These are phyloP conservation scores for Colletotrichum brevisporum DNA, from an alignment of 2,329 filamentous ascomycete genomes.

Conservation along the genomic window DNA sequence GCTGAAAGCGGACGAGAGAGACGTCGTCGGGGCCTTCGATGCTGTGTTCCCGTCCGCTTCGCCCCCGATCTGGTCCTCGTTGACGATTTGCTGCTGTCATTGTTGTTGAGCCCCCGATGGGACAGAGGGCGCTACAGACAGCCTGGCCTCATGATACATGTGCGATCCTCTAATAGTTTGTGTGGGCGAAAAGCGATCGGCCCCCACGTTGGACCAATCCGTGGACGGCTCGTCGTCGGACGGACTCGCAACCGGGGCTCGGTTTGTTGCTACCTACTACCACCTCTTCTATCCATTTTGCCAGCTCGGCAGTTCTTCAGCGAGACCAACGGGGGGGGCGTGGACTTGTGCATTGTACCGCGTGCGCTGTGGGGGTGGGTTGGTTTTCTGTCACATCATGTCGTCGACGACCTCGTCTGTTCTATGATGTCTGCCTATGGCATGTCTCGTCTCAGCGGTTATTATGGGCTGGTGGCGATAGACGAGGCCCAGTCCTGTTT, in stretches of 20 bases:
- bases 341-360: not conserved
- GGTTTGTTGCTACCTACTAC: conserved; percentile 2
- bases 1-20: too few species aligned
- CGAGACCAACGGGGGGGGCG: not conserved
- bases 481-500: not conserved
- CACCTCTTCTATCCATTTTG: too few species aligned
- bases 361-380: not conserved
- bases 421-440: too few species aligned
- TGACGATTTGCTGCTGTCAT: too few species aligned
- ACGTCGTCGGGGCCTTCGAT: too few species aligned
- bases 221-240: conserved; percentile 7
- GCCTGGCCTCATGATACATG: conserved; percentile 32
- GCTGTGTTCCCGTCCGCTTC: too few species aligned
- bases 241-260: conserved; percentile 16
- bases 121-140: not conserved
- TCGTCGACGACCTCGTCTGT: too few species aligned
- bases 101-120: too few species aligned
- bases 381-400: too few species aligned
- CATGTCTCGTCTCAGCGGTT: conserved; percentile 1
- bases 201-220: conserved; percentile 14
- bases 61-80: too few species aligned
- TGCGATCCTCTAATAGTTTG: conserved; percentile 5
- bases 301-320: conserved; percentile 30
- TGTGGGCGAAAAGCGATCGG: too few species aligned
- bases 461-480: conserved; percentile 4